Percentiles rank a stretch among this genome's conserved stretches.
phyloP scores from a whole-genome alignment of 495 filamentous ascomycete genomes.

The Neurospora pannonica region DNA sequence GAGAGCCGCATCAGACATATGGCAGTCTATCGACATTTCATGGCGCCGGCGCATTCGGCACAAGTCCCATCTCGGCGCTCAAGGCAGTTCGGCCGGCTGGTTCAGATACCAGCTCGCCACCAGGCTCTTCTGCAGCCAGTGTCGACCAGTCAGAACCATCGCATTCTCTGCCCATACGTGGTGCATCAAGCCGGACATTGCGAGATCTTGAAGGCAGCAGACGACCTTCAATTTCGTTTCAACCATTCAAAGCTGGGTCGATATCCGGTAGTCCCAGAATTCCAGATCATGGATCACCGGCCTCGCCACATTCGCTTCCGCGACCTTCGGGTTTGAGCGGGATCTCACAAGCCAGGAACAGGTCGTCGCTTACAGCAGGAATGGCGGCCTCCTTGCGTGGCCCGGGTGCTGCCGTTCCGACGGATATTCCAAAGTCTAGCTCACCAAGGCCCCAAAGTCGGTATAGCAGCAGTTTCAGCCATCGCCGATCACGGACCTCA shows the following conservation, averaged over 20 bases:
- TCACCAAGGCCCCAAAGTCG: constrained; percentile 75
- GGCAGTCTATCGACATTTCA: constrained; percentile 92
- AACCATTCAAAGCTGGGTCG: constrained; percentile 88
- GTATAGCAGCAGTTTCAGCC: constrained; percentile 57
- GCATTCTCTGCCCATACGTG: constrained; percentile 36
- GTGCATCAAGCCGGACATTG: constrained; percentile 26
- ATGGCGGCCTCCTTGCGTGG: constrained; percentile 56
- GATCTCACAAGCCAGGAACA: constrained; percentile 54
- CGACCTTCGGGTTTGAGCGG: constrained; percentile 42
- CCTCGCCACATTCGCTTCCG: constrained; percentile 53
- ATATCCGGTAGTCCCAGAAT: constrained; percentile 74
- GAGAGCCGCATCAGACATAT: constrained; percentile 71
- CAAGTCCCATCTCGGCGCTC: constrained; percentile 81
- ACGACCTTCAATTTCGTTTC: constrained; percentile 84
- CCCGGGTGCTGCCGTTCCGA: constrained; percentile 46
- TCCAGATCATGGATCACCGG: constrained; percentile 29
- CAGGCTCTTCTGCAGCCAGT: constrained; percentile 50
- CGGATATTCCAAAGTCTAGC: constrained; percentile 25
- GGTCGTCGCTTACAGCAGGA: constrained; percentile 54
- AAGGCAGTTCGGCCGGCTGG: constrained; percentile 52
- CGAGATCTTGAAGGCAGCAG: constrained; percentile 33
- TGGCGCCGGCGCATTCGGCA: constrained; percentile 61
- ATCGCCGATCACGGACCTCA: constrained; percentile 67
- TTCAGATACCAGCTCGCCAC: constrained; percentile 52
- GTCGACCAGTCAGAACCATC: constrained; percentile 27